Evolutionary conservation across 192 early-diverging fungal species (phyloP), one percentile per base, ranked within the genome.

Genomic region (Coemansia sp.): DNA sequence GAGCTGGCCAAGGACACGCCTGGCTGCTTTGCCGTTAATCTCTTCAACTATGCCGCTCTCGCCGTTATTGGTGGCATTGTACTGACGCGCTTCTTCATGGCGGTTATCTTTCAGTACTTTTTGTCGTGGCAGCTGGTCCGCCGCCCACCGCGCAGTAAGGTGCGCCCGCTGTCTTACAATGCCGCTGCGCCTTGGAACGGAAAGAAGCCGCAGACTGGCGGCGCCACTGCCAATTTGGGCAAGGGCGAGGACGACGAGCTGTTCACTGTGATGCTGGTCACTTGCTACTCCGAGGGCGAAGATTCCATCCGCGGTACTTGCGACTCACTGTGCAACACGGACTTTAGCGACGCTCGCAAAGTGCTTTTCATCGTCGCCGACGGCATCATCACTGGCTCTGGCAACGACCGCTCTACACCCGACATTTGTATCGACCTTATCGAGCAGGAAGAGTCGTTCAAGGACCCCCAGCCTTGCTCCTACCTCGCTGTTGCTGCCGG

Each of bases 221-320:
- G 67, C 57, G 64, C 74, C 81, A 71, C 85, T 73, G 70, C 83
- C 85, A 67, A 38, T 49, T 69, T 80, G 67, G 83, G 70, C 79
- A 84, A 57, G 84, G 89, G 82, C 64, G 82, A 60, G 64, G 79
- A 85, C 70, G 80, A 81, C 66, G 73, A 89, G 41, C 76, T 92
- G 36, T 90, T 91, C 71, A 91, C 90, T 13, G 83, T 98, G 68
- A 94, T 95, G 73, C 79, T 97, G 44, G 93, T 92, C 39, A 81
- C 97, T 12, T 98, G 97, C 85, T 99, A 99, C 84, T 98, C 97
- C 9, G 98, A 99, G 78, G 93, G 93, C 67, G 98, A 99, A 71
- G 93, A 91, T 27, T 98, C 98, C 1, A 85, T 99, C 44, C 85
- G 90, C 39, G 91, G 92, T 67, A 99, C 98, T 2, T 86, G 98